These are phyloP conservation scores for Moricandia moricandioides DNA, from an alignment of 345 rosid species.

Conservation along the genomic window DNA sequence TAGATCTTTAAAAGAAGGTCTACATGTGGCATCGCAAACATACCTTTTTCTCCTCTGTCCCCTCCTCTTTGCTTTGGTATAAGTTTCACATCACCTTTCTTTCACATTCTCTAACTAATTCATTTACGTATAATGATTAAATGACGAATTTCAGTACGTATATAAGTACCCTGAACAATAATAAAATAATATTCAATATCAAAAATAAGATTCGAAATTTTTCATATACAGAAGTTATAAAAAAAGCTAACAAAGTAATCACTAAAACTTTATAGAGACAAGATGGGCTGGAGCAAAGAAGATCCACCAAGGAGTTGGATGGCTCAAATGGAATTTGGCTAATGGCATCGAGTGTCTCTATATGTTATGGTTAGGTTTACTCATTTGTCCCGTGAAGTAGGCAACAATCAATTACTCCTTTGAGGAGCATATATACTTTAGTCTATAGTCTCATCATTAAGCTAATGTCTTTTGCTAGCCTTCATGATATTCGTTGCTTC, in stretches of 20 bases:
- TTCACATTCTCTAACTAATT: constrained; percentile 20
- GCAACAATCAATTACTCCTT: constrained; percentile 31
- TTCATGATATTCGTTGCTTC: background rate
- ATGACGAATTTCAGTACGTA: background rate
- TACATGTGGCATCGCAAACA: constrained; percentile 34
- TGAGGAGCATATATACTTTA: background rate
- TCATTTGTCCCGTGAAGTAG: constrained; percentile 36
- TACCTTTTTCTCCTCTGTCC: constrained; percentile 36
- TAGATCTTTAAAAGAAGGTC: constrained; percentile 23
- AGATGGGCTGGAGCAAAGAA: constrained; percentile 36
- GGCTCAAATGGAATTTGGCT: constrained; percentile 35
- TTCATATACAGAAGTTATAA: background rate
- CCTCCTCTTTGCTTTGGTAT: constrained; percentile 31
- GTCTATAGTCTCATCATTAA: constrained; percentile 21
- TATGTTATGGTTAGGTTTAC: constrained; percentile 37
- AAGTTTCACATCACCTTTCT: constrained; percentile 19
- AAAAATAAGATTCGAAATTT: background rate
- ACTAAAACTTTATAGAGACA: constrained; percentile 26
- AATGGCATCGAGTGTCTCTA: constrained; percentile 31
- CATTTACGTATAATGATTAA: background rate
- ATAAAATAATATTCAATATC: background rate
- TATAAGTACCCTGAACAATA: background rate
- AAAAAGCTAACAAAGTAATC: constrained; percentile 10
- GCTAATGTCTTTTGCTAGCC: background rate
- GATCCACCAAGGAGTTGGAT: constrained; percentile 37